Conservation (phyloP, 2,329 filamentous ascomycete species). For the Volutella citrinella region DNA sequence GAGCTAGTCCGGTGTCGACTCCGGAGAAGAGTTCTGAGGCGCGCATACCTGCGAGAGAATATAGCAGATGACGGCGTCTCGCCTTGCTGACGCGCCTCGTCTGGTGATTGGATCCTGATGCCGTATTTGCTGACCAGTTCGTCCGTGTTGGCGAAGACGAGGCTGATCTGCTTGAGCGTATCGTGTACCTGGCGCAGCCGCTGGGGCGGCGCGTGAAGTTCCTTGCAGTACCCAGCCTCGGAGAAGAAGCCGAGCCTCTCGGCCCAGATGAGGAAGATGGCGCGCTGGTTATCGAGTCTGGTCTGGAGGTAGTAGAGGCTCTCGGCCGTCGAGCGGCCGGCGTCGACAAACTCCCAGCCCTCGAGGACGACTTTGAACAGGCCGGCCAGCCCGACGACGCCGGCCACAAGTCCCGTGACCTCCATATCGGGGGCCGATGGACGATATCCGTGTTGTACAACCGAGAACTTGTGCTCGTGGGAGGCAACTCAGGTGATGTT, state of each 20-base stretch:
- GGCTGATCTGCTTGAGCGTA: background rate
- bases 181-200: background rate
- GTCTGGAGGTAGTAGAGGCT: constrained; percentile 2
- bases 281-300: constrained; percentile 5
- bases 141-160: constrained; percentile 5
- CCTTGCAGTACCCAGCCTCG: constrained; percentile 2
- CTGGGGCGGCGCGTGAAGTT: constrained; percentile 1
- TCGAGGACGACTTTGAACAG: constrained; percentile 6
- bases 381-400: constrained; percentile 1
- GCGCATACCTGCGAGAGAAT: constrained; percentile 1
- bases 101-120: background rate
- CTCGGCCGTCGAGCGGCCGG: constrained; percentile 1
- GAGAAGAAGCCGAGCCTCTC: constrained; percentile 4
- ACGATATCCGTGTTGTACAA: too few species aligned
- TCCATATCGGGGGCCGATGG: too few species aligned
- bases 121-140: constrained; percentile 1
- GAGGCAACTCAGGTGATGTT: too few species aligned
- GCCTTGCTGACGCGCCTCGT: background rate
- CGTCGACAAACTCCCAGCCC: constrained; percentile 8
- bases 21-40: background rate
- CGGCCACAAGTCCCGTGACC: constrained; percentile 1
- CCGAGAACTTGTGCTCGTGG: too few species aligned
- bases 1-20: background rate
- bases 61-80: background rate
- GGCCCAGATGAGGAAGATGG: constrained; percentile 6